Percentiles rank a stretch among this genome's conserved stretches.
Evolutionary conservation across 2,329 filamentous ascomycete genomes (phyloP).

Genomic region (Colletotrichum gigasporum): DNA sequence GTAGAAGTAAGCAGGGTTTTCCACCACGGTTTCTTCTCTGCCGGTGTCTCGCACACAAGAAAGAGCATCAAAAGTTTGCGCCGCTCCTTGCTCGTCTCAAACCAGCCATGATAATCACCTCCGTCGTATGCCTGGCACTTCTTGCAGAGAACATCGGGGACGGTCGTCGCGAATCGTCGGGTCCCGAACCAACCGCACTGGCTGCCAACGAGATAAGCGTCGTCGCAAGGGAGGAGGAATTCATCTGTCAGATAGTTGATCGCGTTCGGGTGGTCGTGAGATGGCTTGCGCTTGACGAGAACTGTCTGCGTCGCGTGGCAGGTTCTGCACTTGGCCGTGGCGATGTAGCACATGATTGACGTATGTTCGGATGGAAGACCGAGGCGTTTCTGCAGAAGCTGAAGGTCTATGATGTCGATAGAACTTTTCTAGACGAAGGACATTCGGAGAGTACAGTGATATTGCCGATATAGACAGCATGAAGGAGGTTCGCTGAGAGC

Average conservation of each 20-base stretch:
- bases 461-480: too few species aligned
- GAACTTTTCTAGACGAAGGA: too few species aligned
- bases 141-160: background rate
- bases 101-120: background rate
- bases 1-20: too few species aligned
- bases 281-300: background rate
- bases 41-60: background rate
- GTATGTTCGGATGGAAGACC: background rate
- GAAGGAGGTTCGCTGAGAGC: too few species aligned
- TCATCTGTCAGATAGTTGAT: background rate
- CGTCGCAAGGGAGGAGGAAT: constrained; percentile 5
- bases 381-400: too few species aligned
- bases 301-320: constrained; percentile 2
- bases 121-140: background rate
- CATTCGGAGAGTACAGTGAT: too few species aligned
- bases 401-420: too few species aligned
- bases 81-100: background rate
- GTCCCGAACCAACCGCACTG: constrained; percentile 1
- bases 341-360: background rate
- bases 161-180: background rate
- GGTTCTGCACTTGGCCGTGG: background rate
- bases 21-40: background rate
- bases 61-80: background rate
- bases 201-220: background rate
- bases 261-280: background rate